Percentiles rank a stretch among this genome's conserved stretches.
phyloP scores from a whole-genome alignment of 1,139 yeast genomes.

The Hemisphaericaspora xylanilytica region DNA sequence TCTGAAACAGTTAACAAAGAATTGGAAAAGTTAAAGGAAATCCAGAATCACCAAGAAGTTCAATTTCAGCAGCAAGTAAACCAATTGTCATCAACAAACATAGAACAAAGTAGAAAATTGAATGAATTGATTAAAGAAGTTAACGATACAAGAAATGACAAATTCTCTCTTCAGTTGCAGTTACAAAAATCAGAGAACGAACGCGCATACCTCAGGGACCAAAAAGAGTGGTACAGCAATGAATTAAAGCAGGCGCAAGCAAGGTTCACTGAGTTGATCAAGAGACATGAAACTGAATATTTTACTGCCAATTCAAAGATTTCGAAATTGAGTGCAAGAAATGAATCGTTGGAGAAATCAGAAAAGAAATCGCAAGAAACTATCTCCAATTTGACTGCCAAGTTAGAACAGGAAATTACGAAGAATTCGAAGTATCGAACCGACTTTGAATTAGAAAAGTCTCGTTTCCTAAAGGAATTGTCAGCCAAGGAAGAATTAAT shows the following conservation, averaged over 20 bases:
- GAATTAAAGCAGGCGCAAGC: constrained; percentile 42
- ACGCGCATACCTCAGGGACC: constrained; percentile 31
- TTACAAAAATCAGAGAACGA: constrained; percentile 41
- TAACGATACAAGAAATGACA: constrained; percentile 36
- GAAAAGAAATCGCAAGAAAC: constrained; percentile 19
- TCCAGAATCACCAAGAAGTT: constrained; percentile 10
- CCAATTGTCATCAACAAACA: constrained; percentile 46
- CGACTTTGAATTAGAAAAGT: constrained; percentile 36
- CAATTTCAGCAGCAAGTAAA: constrained; percentile 33
- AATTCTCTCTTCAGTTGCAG: constrained; percentile 41
- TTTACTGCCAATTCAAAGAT: constrained; percentile 30
- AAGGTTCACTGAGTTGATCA: constrained; percentile 38
- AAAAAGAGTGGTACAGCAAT: constrained; percentile 48
- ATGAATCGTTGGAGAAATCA: constrained; percentile 23
- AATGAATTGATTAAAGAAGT: constrained; percentile 38
- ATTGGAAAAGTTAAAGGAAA: constrained; percentile 10
- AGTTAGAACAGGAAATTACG: constrained; percentile 47
- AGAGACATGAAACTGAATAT: constrained; percentile 40
- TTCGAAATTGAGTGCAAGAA: constrained; percentile 26
- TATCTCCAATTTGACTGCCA: constrained; percentile 19
- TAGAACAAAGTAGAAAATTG: constrained; percentile 42
- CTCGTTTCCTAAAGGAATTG: constrained; percentile 61
- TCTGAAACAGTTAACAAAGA: constrained; percentile 9
- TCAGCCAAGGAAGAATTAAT: constrained; percentile 61
- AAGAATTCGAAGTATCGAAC: constrained; percentile 30